Percentiles rank a stretch among this genome's conserved stretches.
Evolutionary conservation across 1,284 basidiomycete species (phyloP).

Genomic region (Leccinum subfulvum): DNA sequence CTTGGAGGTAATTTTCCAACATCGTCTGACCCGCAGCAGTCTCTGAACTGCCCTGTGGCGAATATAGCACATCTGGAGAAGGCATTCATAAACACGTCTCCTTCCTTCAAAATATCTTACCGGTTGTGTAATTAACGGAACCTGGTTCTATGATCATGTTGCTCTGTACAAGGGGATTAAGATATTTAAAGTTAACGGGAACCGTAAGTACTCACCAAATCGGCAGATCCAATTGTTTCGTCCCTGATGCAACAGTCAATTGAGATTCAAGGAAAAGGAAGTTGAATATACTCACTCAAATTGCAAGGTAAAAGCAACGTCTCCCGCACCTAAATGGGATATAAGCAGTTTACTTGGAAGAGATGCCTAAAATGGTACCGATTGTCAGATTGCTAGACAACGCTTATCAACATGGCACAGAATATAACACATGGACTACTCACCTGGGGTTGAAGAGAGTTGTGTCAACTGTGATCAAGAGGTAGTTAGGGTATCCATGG

Average conservation of each 20-base stretch:
- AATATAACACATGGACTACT: constrained; percentile 9
- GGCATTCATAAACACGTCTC: constrained; percentile 1
- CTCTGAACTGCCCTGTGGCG: constrained; percentile 57
- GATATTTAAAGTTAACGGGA: constrained; percentile 19
- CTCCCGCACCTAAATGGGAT: constrained; percentile 48
- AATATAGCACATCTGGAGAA: constrained; percentile 56
- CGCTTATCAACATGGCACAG: constrained; percentile 1
- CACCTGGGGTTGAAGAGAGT: constrained; percentile 64
- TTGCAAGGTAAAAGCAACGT: constrained; percentile 60
- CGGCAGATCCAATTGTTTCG: constrained; percentile 58
- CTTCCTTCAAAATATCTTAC: constrained; percentile 29
- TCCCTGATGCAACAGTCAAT: constrained; percentile 34
- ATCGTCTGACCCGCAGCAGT: constrained; percentile 53
- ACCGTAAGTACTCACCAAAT: constrained; percentile 43
- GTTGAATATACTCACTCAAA: constrained; percentile 47
- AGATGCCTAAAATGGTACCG: constrained; percentile 33
- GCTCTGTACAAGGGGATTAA: constrained; percentile 36
- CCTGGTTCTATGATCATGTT: constrained; percentile 58
- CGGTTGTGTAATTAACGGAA: constrained; percentile 51
- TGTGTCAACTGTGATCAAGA: constrained; percentile 70
- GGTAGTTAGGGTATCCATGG: constrained; percentile 64
- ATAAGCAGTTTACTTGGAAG: constrained; percentile 7
- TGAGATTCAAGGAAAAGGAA: not conserved
- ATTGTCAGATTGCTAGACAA: constrained; percentile 66
- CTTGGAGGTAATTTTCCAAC: constrained; percentile 74